Evolutionary conservation across 2,329 filamentous ascomycete species (phyloP).

Genomic region (Cladosporium sp.): DNA sequence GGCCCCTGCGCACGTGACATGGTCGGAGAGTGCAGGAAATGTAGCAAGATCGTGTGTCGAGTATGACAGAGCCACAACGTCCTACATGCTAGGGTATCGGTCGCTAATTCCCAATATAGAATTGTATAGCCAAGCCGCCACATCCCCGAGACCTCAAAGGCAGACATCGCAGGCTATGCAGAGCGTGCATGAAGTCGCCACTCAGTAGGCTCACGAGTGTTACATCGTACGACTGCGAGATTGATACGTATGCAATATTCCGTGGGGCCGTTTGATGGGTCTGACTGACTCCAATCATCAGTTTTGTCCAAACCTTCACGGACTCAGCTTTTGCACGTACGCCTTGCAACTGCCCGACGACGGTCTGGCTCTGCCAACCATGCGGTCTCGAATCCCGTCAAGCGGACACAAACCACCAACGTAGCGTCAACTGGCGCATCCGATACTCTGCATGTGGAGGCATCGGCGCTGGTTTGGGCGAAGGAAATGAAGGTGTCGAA

Average conservation of each 20-base stretch:
- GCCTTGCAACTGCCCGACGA: slow-evolving; percentile 61
- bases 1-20: slow-evolving; percentile 83
- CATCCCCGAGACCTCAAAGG: slow-evolving; percentile 66
- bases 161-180: slow-evolving; percentile 80
- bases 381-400: slow-evolving; percentile 73
- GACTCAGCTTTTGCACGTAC: slow-evolving; percentile 54
- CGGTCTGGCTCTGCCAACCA: slow-evolving; percentile 82
- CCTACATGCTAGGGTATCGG: neutral
- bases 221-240: neutral
- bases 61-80: slow-evolving; percentile 50
- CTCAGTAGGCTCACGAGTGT: slow-evolving; percentile 44
- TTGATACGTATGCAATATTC: neutral
- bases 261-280: neutral
- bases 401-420: slow-evolving; percentile 60
- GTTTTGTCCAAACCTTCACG: slow-evolving; percentile 36
- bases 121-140: slow-evolving; percentile 85
- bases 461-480: slow-evolving; percentile 82
- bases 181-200: slow-evolving; percentile 71
- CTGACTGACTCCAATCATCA: slow-evolving; percentile 7
- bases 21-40: slow-evolving; percentile 80
- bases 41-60: slow-evolving; percentile 75
- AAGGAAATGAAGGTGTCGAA: slow-evolving; percentile 83
- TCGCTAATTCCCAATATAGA: slow-evolving; percentile 54
- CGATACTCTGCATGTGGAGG: slow-evolving; percentile 79
- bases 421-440: slow-evolving; percentile 86